Evolutionary conservation across 495 filamentous ascomycete species (phyloP).

Genomic region (Daldinia vernicosa): DNA sequence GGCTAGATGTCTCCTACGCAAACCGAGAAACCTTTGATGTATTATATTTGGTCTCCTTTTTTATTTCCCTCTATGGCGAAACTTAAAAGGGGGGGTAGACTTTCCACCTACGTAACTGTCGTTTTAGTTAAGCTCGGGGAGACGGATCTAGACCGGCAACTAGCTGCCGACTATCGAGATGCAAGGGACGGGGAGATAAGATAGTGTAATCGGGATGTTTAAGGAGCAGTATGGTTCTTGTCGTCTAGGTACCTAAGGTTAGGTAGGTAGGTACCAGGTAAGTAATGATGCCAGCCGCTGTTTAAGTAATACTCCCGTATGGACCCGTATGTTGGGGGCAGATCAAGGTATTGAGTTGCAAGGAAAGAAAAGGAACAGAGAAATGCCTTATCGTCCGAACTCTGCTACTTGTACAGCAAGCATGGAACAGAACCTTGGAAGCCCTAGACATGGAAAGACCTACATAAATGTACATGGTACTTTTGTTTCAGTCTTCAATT

Average conservation of each 20-base stretch:
- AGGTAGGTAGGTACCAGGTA: not conserved
- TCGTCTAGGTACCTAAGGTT: not conserved
- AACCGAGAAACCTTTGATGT: not conserved
- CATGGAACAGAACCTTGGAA: constrained; percentile 19
- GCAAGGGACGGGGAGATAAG: constrained; percentile 7
- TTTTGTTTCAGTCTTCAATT: not conserved
- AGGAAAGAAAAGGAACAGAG: not conserved
- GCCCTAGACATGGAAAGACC: constrained; percentile 20
- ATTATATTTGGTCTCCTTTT: not conserved
- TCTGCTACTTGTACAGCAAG: constrained; percentile 28
- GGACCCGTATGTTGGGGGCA: not conserved
- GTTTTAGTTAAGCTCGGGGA: not conserved
- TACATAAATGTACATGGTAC: constrained; percentile 23
- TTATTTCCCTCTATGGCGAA: not conserved
- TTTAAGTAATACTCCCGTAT: not conserved
- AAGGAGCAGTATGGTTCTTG: not conserved
- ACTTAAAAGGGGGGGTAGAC: not conserved
- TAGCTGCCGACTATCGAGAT: not conserved
- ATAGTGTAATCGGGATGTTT: not conserved
- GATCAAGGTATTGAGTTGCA: not conserved
- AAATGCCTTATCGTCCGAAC: constrained; percentile 16
- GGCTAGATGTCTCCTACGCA: not conserved
- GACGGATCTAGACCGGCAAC: not conserved
- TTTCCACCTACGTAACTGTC: not conserved
- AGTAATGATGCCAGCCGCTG: not conserved